Evolutionary conservation across 176 grass and related monocot genomes (phyloP), one percentile per base, ranked within the genome.

Genomic region (Saccharum officinarum): DNA sequence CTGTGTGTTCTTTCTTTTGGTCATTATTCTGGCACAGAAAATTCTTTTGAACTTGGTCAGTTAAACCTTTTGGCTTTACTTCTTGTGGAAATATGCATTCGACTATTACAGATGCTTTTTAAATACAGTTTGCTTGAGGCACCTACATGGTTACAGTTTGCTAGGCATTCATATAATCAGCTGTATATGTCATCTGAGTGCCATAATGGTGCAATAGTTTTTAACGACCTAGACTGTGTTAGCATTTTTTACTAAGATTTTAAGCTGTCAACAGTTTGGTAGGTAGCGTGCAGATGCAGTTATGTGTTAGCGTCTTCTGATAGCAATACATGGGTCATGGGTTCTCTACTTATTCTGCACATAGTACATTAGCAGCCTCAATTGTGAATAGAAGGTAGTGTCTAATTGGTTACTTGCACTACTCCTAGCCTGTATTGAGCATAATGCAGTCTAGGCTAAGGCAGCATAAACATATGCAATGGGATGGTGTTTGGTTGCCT

Each of bases 351-450:
- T 64, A 42, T 78, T 88, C 15, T 30, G 62, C 74, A 42, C 0
- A 7, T 71, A 52, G 20, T 60, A 59, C 16, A 38, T 80, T 69
- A 60, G 46, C 71, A 82, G 57, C 17, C 26, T 87, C 20, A 82
- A 44, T 75, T 75, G 12, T 67, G 30, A 57, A 30, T 50, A 82
- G 26, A 82, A 44, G 49, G 26, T 70, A 59, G 8, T 9, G 55
- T 23, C 22, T 59, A 7, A 25, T 61, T 60, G 18, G 54, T 22
- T 59, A 60, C 55, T 60, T 61, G n/a, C n/a, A 25, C n/a, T 25
- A 25, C 22, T 61, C 0, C n/a, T 11, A 12, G 8, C n/a, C 57
- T 12, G 57, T 61, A 25, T 61, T 61, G 57, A 62, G n/a, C 59
- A 62, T 62, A 18, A 25, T 11, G 8, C 57, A 23, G 57, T 59